These are phyloP conservation scores for Annulohypoxylon maeteangense DNA, from an alignment of 495 filamentous ascomycete genomes.

Conservation along the genomic window DNA sequence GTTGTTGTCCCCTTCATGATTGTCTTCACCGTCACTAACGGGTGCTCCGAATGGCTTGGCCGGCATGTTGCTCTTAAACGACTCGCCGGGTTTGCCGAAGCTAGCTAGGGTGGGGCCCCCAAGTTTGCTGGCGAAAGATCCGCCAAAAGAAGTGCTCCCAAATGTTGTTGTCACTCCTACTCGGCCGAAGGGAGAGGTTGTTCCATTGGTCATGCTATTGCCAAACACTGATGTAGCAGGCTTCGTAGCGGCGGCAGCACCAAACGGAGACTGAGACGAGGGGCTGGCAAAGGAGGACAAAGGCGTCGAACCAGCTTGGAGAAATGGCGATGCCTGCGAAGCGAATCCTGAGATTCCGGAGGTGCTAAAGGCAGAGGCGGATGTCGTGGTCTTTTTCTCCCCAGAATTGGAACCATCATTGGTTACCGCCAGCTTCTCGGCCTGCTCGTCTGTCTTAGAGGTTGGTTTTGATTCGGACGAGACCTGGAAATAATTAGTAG, in stretches of 20 bases:
- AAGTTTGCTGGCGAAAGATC: conserved; percentile 56
- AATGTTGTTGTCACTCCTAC: conserved; percentile 37
- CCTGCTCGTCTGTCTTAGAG: conserved; percentile 12
- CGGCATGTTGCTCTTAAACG: conserved; percentile 67
- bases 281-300: conserved; percentile 55
- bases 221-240: conserved; percentile 38
- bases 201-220: conserved; percentile 31
- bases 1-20: conserved; percentile 56
- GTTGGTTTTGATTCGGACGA: conserved; percentile 6
- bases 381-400: conserved; percentile 32
- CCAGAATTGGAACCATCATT: neutral
- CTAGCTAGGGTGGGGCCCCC: conserved; percentile 64
- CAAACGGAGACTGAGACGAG: conserved; percentile 39
- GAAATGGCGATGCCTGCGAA: conserved; percentile 45
- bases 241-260: neutral
- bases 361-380: conserved; percentile 42
- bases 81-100: conserved; percentile 73
- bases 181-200: conserved; percentile 41
- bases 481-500: conserved; percentile 15
- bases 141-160: conserved; percentile 51
- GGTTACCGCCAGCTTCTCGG: conserved; percentile 13
- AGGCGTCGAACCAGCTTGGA: conserved; percentile 44
- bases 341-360: conserved; percentile 46
- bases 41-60: conserved; percentile 78
- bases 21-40: conserved; percentile 69